Evolutionary conservation across 2,329 filamentous ascomycete genomes (phyloP).

Genomic region (Falciphora oryzae): DNA sequence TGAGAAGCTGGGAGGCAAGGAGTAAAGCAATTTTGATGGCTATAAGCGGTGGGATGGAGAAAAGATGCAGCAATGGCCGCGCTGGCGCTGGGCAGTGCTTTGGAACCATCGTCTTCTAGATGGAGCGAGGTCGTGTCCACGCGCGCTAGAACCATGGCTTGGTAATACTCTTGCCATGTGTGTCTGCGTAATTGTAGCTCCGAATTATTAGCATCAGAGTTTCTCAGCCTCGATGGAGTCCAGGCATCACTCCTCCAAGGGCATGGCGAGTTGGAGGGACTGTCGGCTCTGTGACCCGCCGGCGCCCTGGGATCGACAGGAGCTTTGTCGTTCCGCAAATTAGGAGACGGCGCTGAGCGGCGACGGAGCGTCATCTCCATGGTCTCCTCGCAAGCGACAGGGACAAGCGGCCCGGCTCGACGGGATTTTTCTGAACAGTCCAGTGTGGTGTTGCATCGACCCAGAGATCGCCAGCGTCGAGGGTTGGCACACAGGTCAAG

Average conservation of each 20-base stretch:
- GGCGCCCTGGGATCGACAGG: too few species aligned
- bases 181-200: too few species aligned
- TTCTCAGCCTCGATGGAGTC: too few species aligned
- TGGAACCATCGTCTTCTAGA: background rate
- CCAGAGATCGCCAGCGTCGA: background rate
- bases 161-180: too few species aligned
- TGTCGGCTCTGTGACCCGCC: too few species aligned
- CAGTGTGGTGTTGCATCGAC: background rate
- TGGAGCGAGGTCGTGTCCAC: too few species aligned
- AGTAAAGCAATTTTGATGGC: background rate
- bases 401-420: background rate
- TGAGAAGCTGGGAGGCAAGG: background rate
- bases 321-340: too few species aligned
- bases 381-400: background rate
- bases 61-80: background rate
- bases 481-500: background rate
- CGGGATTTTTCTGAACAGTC: background rate
- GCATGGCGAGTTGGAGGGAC: too few species aligned
- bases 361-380: background rate
- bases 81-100: too few species aligned
- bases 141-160: too few species aligned
- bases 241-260: too few species aligned
- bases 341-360: background rate
- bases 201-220: too few species aligned
- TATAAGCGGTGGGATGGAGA: background rate